These are phyloP conservation scores for Verticillium klebahnii DNA, from an alignment of 2,329 filamentous ascomycete species.

Conservation along the genomic window DNA sequence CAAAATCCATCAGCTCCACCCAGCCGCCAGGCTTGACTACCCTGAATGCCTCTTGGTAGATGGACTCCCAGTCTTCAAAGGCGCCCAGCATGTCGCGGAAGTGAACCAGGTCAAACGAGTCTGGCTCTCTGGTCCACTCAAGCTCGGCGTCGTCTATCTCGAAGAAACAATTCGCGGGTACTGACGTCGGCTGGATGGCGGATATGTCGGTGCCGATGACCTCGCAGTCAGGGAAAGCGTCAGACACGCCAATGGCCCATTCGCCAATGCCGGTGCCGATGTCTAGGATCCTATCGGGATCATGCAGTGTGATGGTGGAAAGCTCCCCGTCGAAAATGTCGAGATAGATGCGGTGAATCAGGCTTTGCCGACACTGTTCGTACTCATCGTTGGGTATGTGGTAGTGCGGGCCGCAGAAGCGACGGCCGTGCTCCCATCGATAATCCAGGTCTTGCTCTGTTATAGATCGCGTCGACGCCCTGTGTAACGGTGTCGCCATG, in stretches of 20 bases:
- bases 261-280: slow-evolving; percentile 55
- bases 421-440: slow-evolving; percentile 55
- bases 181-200: slow-evolving; percentile 51
- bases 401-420: slow-evolving; percentile 55
- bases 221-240: slow-evolving; percentile 47
- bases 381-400: slow-evolving; percentile 63
- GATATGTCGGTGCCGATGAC: slow-evolving; percentile 56
- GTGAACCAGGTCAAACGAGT: slow-evolving; percentile 53
- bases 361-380: slow-evolving; percentile 58
- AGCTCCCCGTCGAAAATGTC: slow-evolving; percentile 41
- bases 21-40: slow-evolving; percentile 54
- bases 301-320: slow-evolving; percentile 35
- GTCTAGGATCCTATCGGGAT: slow-evolving; percentile 44
- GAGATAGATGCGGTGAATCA: slow-evolving; percentile 60
- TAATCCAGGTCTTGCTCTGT: slow-evolving; percentile 49
- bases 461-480: slow-evolving; percentile 43
- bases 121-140: slow-evolving; percentile 49
- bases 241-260: slow-evolving; percentile 48
- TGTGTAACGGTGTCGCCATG: slow-evolving; percentile 13
- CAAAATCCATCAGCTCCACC: slow-evolving; percentile 52
- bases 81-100: slow-evolving; percentile 51
- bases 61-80: slow-evolving; percentile 50
- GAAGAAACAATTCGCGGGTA: slow-evolving; percentile 55
- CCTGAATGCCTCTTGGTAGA: slow-evolving; percentile 47
- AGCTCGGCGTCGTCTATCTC: slow-evolving; percentile 55